Conservation (phyloP, 2,329 filamentous ascomycete genomes). For the Aspergillus sp. region DNA sequence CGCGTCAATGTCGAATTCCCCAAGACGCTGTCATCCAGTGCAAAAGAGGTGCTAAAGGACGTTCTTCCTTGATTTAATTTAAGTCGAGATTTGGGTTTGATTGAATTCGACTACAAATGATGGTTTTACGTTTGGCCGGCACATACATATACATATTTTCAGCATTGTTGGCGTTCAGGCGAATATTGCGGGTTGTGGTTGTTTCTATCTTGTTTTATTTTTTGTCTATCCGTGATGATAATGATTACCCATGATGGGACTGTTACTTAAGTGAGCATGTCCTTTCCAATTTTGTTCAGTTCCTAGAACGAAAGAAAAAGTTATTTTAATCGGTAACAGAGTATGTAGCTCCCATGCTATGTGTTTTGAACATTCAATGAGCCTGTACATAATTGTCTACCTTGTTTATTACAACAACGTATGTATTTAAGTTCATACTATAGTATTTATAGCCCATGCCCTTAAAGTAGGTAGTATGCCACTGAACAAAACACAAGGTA, state of each 20-base stretch:
- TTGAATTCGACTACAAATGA: too few species aligned
- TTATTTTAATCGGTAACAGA: too few species aligned
- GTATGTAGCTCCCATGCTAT: too few species aligned
- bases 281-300: not conserved
- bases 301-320: not conserved
- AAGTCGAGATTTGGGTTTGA: too few species aligned
- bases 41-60: slow-evolving; percentile 79
- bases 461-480: too few species aligned
- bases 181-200: not conserved
- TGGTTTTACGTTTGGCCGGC: not conserved
- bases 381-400: too few species aligned
- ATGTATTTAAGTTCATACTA: too few species aligned
- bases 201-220: slow-evolving; percentile 3
- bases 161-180: slow-evolving; percentile 28
- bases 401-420: too few species aligned
- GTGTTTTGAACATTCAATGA: too few species aligned
- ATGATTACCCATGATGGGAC: not conserved
- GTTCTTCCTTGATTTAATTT: slow-evolving; percentile 57
- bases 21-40: slow-evolving; percentile 67
- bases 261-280: not conserved
- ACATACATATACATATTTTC: not conserved
- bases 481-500: too few species aligned
- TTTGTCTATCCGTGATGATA: not conserved
- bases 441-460: too few species aligned
- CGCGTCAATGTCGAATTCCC: slow-evolving; percentile 94